Percentiles rank a stretch among this genome's conserved stretches.
Conservation (phyloP, 1,284 basidiomycete genomes). For the Leccinum insolens region DNA sequence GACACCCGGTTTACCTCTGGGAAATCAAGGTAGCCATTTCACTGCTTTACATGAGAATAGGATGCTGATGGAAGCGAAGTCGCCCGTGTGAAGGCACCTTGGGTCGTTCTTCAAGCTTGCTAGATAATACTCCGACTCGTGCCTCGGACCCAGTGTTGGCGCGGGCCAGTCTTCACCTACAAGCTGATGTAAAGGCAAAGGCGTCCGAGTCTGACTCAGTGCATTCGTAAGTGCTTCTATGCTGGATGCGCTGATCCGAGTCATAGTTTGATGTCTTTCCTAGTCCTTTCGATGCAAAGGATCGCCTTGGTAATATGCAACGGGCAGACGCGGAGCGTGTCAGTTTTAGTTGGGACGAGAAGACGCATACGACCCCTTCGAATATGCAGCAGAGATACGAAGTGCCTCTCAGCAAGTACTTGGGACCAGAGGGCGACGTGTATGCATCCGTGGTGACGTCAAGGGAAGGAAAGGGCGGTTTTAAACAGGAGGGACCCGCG, state of each 20-base stretch:
- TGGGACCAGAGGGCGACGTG: conserved; percentile 2
- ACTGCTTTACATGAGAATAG: background rate
- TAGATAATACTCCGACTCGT: background rate
- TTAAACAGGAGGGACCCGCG: background rate
- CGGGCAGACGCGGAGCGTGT: background rate
- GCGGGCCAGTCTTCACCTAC: background rate
- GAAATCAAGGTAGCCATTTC: conserved; percentile 5
- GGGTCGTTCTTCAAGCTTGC: background rate
- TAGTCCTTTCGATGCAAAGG: conserved; percentile 7
- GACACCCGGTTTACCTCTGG: background rate
- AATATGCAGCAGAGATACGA: conserved; percentile 12
- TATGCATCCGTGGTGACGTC: background rate
- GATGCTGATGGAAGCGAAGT: conserved; percentile 8
- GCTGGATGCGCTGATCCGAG: background rate
- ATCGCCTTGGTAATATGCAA: conserved; percentile 1
- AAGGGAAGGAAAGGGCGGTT: background rate
- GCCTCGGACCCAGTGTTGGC: background rate
- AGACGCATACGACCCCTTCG: background rate
- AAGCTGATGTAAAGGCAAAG: background rate
- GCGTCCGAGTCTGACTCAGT: background rate
- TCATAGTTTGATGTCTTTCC: conserved; percentile 3
- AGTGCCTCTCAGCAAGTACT: conserved; percentile 23
- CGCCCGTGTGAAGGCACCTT: background rate
- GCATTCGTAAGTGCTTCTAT: conserved; percentile 12
- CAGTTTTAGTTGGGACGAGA: conserved; percentile 12